A percentile compares a stretch with the other conserved stretches of the same genome.
These are phyloP conservation scores for Gentiana straminea DNA, from an alignment of 257 asterid species.

Conservation along the genomic window DNA sequence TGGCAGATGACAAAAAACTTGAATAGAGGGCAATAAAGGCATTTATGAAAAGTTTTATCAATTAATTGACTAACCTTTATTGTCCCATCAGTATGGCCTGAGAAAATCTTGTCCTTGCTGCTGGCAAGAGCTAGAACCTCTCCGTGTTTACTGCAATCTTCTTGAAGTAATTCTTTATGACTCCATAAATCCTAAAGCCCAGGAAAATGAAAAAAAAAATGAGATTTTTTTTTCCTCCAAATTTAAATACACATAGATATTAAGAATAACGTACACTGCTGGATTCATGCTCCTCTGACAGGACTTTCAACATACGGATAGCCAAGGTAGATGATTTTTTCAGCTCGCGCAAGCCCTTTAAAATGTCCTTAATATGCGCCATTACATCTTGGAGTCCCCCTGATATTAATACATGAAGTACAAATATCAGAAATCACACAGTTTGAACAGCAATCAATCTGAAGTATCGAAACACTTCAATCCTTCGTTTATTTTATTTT, in stretches of 20 bases:
- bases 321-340: slow-evolving; percentile 59
- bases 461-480: background rate
- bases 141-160: slow-evolving; percentile 60
- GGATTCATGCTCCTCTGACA: slow-evolving; percentile 63
- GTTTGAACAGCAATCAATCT: too few species aligned
- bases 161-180: slow-evolving; percentile 45
- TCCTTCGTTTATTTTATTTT: background rate
- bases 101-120: slow-evolving; percentile 46
- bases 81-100: slow-evolving; percentile 83
- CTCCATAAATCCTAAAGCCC: slow-evolving; percentile 62
- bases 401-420: slow-evolving; percentile 17
- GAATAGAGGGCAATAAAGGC: background rate
- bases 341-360: slow-evolving; percentile 66
- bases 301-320: slow-evolving; percentile 50
- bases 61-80: slow-evolving; percentile 38
- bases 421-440: background rate
- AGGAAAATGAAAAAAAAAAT: slow-evolving; percentile 6
- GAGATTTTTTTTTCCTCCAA: background rate
- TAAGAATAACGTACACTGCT: slow-evolving; percentile 42
- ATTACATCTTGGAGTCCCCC: slow-evolving; percentile 61
- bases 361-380: slow-evolving; percentile 52
- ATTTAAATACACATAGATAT: background rate
- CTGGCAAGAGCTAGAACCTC: slow-evolving; percentile 52
- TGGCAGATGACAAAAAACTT: background rate
- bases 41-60: background rate